Evolutionary conservation across 2,329 filamentous ascomycete species (phyloP).

Genomic region (Fusarium sp.): DNA sequence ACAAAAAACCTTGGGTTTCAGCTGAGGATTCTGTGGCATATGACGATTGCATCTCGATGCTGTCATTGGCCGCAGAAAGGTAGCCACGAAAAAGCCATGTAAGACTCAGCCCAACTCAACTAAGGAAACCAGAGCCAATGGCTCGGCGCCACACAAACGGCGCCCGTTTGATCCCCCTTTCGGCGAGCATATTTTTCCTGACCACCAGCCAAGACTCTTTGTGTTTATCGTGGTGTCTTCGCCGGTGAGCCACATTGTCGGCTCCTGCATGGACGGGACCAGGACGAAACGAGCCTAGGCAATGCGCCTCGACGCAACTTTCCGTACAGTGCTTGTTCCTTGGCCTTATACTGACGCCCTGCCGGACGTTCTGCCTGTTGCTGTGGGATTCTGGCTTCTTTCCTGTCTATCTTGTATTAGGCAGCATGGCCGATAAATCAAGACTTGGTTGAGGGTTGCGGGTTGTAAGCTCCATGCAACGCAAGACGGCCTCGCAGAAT

Average conservation of each 20-base stretch:
- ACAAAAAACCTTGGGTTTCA: slow-evolving; percentile 9
- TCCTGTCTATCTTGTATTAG: slow-evolving; percentile 11
- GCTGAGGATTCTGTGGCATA: slow-evolving; percentile 23
- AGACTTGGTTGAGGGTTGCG: slow-evolving; percentile 2
- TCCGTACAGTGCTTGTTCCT: slow-evolving; percentile 30
- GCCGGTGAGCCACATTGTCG: slow-evolving; percentile 21
- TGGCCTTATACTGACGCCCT: slow-evolving; percentile 6
- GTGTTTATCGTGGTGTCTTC: neutral
- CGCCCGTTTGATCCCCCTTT: slow-evolving; percentile 23
- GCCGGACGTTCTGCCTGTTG: slow-evolving; percentile 4
- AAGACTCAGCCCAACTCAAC: slow-evolving; percentile 39
- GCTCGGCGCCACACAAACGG: slow-evolving; percentile 32
- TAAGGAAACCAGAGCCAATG: slow-evolving; percentile 32
- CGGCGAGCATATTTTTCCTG: neutral
- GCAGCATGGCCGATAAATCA: slow-evolving; percentile 20
- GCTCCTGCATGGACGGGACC: slow-evolving; percentile 9
- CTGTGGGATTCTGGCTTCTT: slow-evolving; percentile 11
- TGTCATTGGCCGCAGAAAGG: slow-evolving; percentile 16
- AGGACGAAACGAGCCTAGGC: slow-evolving; percentile 15
- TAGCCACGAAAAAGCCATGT: slow-evolving; percentile 39
- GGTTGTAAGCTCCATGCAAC: slow-evolving; percentile 8
- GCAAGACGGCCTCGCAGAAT: neutral
- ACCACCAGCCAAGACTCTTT: neutral
- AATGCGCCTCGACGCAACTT: slow-evolving; percentile 22
- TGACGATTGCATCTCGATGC: slow-evolving; percentile 2